phyloP scores from a whole-genome alignment of 805 yeast genomes.

The Wickerhamomyces rabaulensis region DNA sequence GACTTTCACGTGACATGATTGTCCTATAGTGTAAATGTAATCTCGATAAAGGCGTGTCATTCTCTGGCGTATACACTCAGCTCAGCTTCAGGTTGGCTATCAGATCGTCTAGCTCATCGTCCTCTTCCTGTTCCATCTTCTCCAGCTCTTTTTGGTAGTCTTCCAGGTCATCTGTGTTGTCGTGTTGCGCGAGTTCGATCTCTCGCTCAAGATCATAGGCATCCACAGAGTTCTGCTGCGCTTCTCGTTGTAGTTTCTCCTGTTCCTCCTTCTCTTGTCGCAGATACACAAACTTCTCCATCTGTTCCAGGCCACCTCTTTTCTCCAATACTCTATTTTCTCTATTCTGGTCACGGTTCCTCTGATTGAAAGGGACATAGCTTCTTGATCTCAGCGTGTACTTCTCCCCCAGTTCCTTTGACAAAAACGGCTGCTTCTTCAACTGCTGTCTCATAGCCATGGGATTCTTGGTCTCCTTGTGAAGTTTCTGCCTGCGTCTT shows the following conservation, averaged over 20 bases:
- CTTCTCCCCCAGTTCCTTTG: constrained; percentile 12
- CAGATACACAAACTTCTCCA: constrained; percentile 14
- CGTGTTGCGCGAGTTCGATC: background rate
- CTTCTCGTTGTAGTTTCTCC: constrained; percentile 6
- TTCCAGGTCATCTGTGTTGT: background rate
- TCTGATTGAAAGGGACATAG: constrained; percentile 17
- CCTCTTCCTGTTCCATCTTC: constrained; percentile 1
- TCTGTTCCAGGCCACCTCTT: constrained; percentile 19
- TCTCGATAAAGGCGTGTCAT: too few relatives aligned
- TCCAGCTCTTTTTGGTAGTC: constrained; percentile 3
- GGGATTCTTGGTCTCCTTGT: constrained; percentile 4
- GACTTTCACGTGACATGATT: background rate
- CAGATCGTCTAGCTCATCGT: constrained; percentile 6
- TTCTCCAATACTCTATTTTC: constrained; percentile 8
- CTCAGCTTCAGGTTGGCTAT: constrained; percentile 1
- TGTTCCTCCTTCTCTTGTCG: constrained; percentile 8
- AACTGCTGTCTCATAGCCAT: constrained; percentile 7
- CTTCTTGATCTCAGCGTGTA: constrained; percentile 18
- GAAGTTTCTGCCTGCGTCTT: constrained; percentile 2
- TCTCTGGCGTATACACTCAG: background rate
- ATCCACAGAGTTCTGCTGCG: background rate
- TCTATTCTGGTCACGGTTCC: constrained; percentile 11
- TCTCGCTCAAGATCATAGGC: background rate
- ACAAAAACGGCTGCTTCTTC: constrained; percentile 1
- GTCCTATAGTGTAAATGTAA: too few relatives aligned